Evolutionary conservation across 2,329 filamentous ascomycete genomes (phyloP), one percentile per base, ranked within the genome.

Genomic region (Arthroderma uncinatum): DNA sequence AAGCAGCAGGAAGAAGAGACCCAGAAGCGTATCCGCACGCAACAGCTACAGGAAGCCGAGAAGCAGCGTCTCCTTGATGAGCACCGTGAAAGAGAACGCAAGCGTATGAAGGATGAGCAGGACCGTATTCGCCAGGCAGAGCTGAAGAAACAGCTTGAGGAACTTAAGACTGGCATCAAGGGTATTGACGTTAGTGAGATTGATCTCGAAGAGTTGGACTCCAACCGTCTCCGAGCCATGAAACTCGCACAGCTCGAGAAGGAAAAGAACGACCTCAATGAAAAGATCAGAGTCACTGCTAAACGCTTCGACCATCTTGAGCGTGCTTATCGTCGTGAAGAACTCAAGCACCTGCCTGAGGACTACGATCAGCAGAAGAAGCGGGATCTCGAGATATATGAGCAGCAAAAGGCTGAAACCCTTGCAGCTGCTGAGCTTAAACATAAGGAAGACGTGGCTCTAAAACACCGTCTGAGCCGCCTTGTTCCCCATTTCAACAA

Each of bases 261-360:
- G 66, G 93, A 97, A 79, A 98, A 97, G 85, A 95, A 92, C 68
- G 90, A 93, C 68, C 84, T 96, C 64, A 89, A 87, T 62, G 90
- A 96, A 75, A 89, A 87, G 70, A 82, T 97, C 55, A 86, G 90
- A 66, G 83, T 95, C 66, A 94, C 91, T 60, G 89, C 87, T 71
- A 97, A 96, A 82, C 87, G 93, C 62, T 88, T 96, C 66, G 93
- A 98, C 70, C 92, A 98, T 75, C 78, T 98, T 65, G 93, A 98
- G 78, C 88, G 93, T 77, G 93, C 93, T 37, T 94, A 94, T 81
- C 86, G 93, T 67, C 89, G 92, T 72, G 93, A 97, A 76, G 93
- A 98, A 74, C 76, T 86, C 68, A 95, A 96, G 82, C 92, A 96
- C 74, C 78, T 97, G 59, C 78, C 84, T 58, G 83, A 85, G 54